A percentile compares a stretch with the other conserved stretches of the same genome.
These are phyloP conservation scores for Populus nigra DNA, from an alignment of 345 rosid species.

Conservation along the genomic window DNA sequence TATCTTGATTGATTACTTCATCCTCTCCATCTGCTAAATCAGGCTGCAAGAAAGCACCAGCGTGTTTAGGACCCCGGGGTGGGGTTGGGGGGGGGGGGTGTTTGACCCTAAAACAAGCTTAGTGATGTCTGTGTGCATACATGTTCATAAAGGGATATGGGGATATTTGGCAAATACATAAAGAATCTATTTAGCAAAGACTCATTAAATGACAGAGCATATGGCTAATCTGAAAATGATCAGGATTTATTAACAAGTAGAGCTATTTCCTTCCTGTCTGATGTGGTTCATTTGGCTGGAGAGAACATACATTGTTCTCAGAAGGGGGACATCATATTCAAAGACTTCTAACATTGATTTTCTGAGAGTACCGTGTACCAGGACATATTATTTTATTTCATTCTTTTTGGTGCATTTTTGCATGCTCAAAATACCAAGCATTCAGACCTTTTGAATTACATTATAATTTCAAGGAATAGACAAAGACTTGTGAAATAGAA, in stretches of 20 bases:
- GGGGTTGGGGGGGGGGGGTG: not conserved
- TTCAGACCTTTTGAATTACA: not conserved
- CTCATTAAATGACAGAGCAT: not conserved
- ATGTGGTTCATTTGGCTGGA: not conserved
- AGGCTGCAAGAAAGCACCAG: slow-evolving; percentile 41
- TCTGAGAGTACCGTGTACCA: not conserved
- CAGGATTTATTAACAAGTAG: not conserved
- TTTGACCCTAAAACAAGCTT: not conserved
- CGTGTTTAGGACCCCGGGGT: not conserved
- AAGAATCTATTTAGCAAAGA: not conserved
- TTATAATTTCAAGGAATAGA: not conserved
- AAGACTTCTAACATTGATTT: not conserved
- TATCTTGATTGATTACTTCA: slow-evolving; percentile 40
- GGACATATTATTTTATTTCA: not conserved
- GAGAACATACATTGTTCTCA: not conserved
- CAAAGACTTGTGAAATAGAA: not conserved
- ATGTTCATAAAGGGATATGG: not conserved
- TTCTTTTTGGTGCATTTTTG: not conserved
- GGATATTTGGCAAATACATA: not conserved
- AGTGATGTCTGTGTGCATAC: not conserved
- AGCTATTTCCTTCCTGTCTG: not conserved
- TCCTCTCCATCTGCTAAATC: slow-evolving; percentile 58
- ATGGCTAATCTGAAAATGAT: not conserved
- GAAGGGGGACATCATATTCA: not conserved
- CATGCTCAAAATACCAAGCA: not conserved